Base-by-base conservation (phyloP, 2,329 filamentous ascomycete genomes). In the Claviceps sp. region DNA sequence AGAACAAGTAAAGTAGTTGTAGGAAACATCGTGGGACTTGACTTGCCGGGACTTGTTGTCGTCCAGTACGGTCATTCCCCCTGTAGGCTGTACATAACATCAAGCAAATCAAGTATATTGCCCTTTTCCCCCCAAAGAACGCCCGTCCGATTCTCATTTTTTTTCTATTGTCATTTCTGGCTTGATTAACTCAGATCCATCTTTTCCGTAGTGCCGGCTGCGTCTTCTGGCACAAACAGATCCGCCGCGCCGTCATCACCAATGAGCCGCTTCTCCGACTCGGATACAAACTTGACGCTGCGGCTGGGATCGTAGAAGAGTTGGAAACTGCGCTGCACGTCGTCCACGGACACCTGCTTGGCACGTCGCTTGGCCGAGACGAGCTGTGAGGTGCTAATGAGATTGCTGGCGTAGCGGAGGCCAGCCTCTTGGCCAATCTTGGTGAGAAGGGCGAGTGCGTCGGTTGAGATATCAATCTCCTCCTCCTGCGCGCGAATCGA, bases 351-450 rank as follows among this genome's bases (percentile, higher is more conserved):
- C 47, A 98, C 87, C 62, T 91, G 84, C 68, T 87, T 88, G 16
- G 85, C 84, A 63, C 83, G 85, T 58, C 90, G 81, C 77, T 96
- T 97, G 62, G 87, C 82, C 56, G 82, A 82, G 48, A 97, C 78
- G 45, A 98, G 78, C 67, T 95, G 86, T 5, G 89, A 93, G 1
- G 93, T 96, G 22, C 87, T 95, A 69, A 98, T 96, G 52, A 98
- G 82, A 66, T 98, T 96, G 73, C 89, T 94, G n/a, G 90, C 91
- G 66, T 98, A 98, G 60, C 93, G 80, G 49, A 98, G 76, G 24
- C 91, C 91, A 1, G 89, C 84, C 68, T 98, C 93, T 62, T 90
- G 80, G 34, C 90, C 93, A 61, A 97, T 95, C 75, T 97, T 97
- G 56, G 93, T 95, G 40, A 98, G 79, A 14, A 98, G 78, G 1